These are phyloP conservation scores for Casaregolazyma suthepensis DNA, from an alignment of 1,139 yeast genomes.

Conservation along the genomic window DNA sequence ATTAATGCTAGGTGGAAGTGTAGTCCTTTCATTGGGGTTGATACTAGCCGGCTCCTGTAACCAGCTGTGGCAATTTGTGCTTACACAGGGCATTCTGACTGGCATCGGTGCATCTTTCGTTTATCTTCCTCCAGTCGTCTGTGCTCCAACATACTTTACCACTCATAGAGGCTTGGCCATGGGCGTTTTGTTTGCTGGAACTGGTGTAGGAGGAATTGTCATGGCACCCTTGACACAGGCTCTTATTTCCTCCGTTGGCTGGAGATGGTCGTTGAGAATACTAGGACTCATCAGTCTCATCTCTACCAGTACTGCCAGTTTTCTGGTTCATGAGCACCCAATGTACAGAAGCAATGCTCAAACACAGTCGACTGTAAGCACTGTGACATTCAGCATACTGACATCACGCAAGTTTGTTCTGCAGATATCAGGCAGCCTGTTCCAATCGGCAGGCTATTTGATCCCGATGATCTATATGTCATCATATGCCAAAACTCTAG, in stretches of 20 bases:
- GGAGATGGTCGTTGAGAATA: constrained; percentile 39
- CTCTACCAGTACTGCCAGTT: constrained; percentile 14
- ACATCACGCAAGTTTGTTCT: constrained; percentile 26
- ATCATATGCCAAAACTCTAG: constrained; percentile 36
- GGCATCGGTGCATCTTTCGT: constrained; percentile 38
- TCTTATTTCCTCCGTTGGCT: constrained; percentile 33
- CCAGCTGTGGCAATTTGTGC: constrained; percentile 27
- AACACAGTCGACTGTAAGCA: constrained; percentile 19
- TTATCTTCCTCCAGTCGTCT: constrained; percentile 39
- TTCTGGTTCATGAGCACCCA: constrained; percentile 19
- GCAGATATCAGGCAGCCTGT: constrained; percentile 33
- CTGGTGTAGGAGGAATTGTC: constrained; percentile 41
- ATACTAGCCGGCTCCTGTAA: constrained; percentile 17
- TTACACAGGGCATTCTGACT: constrained; percentile 38
- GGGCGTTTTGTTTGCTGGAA: constrained; percentile 40
- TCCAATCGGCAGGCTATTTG: constrained; percentile 41
- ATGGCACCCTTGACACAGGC: constrained; percentile 35
- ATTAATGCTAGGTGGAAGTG: constrained; percentile 16
- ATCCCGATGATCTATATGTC: constrained; percentile 42
- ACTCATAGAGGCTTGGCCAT: constrained; percentile 39
- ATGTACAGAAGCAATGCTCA: neutral
- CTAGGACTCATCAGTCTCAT: constrained; percentile 31
- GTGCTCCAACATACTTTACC: constrained; percentile 38
- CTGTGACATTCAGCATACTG: constrained; percentile 24
- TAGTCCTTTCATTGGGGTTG: constrained; percentile 16